These are phyloP conservation scores for Eucalyptus melliodora DNA, from an alignment of 345 rosid species.

Conservation along the genomic window DNA sequence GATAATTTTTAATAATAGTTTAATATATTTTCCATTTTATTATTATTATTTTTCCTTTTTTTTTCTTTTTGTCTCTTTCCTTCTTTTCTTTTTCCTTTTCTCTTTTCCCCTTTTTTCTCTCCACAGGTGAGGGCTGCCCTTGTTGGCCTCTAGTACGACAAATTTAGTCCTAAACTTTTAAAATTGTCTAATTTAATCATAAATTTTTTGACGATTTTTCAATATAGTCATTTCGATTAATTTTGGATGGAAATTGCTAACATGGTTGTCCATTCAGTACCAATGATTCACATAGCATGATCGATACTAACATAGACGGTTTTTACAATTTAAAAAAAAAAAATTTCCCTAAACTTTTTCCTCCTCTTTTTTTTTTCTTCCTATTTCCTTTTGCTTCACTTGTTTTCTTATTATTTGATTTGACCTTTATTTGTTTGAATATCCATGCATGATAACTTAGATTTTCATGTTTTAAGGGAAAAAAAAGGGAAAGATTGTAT, in stretches of 20 bases:
- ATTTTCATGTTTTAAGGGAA: neutral
- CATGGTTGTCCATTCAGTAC: rapidly evolving
- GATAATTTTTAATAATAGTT: no score
- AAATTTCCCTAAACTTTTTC: neutral
- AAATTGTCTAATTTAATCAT: neutral
- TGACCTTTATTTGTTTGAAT: neutral
- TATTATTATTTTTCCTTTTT: no score
- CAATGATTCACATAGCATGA: neutral
- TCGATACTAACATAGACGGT: rapidly evolving
- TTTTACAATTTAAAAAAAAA: neutral
- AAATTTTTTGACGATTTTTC: neutral
- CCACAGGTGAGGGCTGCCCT: no score
- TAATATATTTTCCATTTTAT: neutral
- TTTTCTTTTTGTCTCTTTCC: rapidly evolving
- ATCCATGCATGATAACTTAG: neutral
- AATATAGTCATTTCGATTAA: neutral
- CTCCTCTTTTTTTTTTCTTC: neutral
- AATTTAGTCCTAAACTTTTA: neutral
- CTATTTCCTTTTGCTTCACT: neutral
- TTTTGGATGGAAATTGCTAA: neutral
- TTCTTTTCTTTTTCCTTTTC: neutral
- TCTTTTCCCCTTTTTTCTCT: neutral
- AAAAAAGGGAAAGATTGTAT: neutral
- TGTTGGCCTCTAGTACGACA: neutral
- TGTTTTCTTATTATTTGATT: neutral